Conservation (phyloP, 2,329 filamentous ascomycete genomes). For the Clathrospora elynae region DNA sequence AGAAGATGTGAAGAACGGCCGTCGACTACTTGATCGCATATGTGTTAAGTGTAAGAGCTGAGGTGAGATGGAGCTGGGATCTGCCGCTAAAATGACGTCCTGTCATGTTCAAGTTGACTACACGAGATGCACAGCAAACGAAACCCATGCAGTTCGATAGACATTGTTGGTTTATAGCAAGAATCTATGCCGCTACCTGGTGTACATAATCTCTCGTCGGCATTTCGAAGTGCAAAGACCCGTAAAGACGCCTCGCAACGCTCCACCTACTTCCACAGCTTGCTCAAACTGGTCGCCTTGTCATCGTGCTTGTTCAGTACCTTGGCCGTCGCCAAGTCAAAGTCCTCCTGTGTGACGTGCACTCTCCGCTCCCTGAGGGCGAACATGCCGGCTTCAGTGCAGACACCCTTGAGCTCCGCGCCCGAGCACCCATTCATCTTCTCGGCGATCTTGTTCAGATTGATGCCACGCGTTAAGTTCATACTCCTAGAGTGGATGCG, state of each 20-base stretch:
- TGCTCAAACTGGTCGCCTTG: slow-evolving; percentile 89
- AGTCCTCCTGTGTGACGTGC: slow-evolving; percentile 98
- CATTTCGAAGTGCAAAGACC: slow-evolving; percentile 2
- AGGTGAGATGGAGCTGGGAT: background rate
- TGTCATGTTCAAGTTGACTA: slow-evolving; percentile 8
- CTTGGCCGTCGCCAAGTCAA: slow-evolving; percentile 97
- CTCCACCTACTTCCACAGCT: slow-evolving; percentile 73
- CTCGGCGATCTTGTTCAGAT: slow-evolving; percentile 97
- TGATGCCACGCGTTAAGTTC: slow-evolving; percentile 97
- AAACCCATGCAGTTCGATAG: slow-evolving; percentile 6
- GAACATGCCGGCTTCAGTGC: slow-evolving; percentile 98
- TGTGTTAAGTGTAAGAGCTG: slow-evolving; percentile 2
- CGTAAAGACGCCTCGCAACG: background rate
- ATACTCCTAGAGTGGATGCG: slow-evolving; percentile 97
- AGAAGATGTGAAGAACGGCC: no score
- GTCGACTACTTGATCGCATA: no score
- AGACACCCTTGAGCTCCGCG: slow-evolving; percentile 97
- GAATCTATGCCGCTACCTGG: slow-evolving; percentile 20
- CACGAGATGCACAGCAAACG: background rate
- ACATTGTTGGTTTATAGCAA: slow-evolving; percentile 15
- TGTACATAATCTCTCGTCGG: slow-evolving; percentile 17
- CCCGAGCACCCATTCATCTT: slow-evolving; percentile 99
- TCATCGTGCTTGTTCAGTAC: slow-evolving; percentile 99
- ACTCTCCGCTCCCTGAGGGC: slow-evolving; percentile 92
- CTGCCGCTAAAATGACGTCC: slow-evolving; percentile 17